These are phyloP conservation scores for Parietichytrium sp. DNA, from an alignment of 108 stramenopile species.

Conservation along the genomic window DNA sequence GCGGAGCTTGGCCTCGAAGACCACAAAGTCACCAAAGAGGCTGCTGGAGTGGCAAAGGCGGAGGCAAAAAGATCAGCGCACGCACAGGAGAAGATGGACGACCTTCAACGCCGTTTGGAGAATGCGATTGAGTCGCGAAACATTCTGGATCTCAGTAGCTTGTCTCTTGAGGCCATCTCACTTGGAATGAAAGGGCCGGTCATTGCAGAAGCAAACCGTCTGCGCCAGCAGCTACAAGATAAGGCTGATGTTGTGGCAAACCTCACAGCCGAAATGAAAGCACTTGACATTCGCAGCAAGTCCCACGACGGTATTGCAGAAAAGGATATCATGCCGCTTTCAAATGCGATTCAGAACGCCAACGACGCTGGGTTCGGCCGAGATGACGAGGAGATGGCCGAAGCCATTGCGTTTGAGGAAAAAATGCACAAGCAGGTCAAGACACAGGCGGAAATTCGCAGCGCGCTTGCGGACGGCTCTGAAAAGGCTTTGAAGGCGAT, in stretches of 20 bases:
- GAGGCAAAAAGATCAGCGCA: background rate
- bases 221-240: slow-evolving; percentile 38
- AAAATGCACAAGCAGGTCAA: slow-evolving; percentile 13
- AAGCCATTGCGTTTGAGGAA: background rate
- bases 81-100: slow-evolving; percentile 20
- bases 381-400: background rate
- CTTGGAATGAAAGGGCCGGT: slow-evolving; percentile 16
- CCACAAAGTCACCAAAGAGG: background rate
- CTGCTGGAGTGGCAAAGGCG: background rate
- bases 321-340: slow-evolving; percentile 15
- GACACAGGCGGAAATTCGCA: background rate
- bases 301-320: background rate
- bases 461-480: background rate
- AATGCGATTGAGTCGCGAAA: slow-evolving; percentile 26
- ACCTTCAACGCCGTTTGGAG: background rate
- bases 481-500: slow-evolving; percentile 50
- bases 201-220: background rate
- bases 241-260: slow-evolving; percentile 24
- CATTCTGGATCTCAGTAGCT: background rate
- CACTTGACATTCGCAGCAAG: background rate
- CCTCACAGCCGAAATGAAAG: slow-evolving; percentile 36
- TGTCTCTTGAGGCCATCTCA: background rate
- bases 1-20: slow-evolving; percentile 44
- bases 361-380: slow-evolving; percentile 31
- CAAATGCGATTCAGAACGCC: slow-evolving; percentile 38